phyloP scores from a whole-genome alignment of 805 yeast genomes.

The Metschnikowia aberdeeniae region DNA sequence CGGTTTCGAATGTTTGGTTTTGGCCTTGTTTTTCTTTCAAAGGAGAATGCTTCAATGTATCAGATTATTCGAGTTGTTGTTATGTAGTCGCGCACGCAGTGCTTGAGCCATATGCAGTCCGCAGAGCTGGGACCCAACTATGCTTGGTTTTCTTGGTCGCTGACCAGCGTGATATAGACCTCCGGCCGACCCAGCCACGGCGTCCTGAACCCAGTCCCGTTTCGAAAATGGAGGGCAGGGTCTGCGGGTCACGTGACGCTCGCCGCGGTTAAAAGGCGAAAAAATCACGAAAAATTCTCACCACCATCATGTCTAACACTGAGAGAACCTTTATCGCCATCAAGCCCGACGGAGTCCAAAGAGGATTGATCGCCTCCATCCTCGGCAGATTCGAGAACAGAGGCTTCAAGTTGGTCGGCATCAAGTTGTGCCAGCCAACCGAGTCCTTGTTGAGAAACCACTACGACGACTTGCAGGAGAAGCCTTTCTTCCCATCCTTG shows the following conservation, averaged over 20 bases:
- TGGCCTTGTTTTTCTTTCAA: no score
- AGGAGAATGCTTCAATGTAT: no score
- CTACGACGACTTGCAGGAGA: conserved; percentile 90
- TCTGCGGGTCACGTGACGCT: neutral
- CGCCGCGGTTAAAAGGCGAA: conserved; percentile 1
- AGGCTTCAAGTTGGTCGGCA: conserved; percentile 96
- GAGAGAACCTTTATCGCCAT: conserved; percentile 92
- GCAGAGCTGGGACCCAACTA: no score
- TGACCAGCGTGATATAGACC: no score
- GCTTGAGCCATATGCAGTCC: no score
- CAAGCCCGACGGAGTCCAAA: conserved; percentile 99
- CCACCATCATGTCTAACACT: conserved; percentile 44
- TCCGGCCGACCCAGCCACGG: no score
- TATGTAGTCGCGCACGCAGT: no score
- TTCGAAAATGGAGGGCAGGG: no score
- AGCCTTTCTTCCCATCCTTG: conserved; percentile 98
- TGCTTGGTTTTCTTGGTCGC: no score
- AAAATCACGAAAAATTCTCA: conserved; percentile 2
- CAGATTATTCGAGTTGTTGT: no score
- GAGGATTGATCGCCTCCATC: conserved; percentile 91
- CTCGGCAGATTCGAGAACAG: conserved; percentile 92
- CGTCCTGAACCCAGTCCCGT: no score
- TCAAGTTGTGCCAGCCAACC: conserved; percentile 85
- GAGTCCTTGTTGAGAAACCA: conserved; percentile 87
- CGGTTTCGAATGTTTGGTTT: no score